Conservation (phyloP, 768 basidiomycete genomes). For the Cystobasidium tubakii region DNA sequence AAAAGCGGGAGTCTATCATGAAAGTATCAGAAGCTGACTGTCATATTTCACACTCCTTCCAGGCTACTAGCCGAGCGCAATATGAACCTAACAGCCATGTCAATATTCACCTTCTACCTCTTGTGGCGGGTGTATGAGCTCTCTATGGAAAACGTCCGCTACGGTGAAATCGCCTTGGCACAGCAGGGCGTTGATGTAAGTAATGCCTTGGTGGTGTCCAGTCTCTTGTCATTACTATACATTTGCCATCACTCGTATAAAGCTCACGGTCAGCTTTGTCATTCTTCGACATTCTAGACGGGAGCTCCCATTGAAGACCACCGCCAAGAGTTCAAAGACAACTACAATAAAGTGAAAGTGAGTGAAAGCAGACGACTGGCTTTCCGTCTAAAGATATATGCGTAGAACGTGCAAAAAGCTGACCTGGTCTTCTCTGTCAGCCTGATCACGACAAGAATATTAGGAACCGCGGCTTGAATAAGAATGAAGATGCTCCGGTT, state of each 20-base stretch:
- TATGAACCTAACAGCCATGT: slow-evolving; percentile 20
- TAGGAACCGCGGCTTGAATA: slow-evolving; percentile 16
- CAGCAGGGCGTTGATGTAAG: slow-evolving; percentile 29
- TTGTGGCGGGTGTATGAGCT: slow-evolving; percentile 27
- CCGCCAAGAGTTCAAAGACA: slow-evolving; percentile 1
- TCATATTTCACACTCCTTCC: neutral
- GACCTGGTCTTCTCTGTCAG: too few relatives aligned
- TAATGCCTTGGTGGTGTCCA: neutral
- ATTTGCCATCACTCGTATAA: neutral
- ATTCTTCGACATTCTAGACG: slow-evolving; percentile 2
- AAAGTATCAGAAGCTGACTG: too few relatives aligned
- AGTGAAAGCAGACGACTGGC: too few relatives aligned
- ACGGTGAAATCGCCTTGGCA: neutral
- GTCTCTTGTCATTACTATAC: too few relatives aligned
- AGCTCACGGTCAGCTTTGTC: neutral
- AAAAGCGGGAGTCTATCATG: neutral
- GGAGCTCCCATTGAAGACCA: slow-evolving; percentile 32
- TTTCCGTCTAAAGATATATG: neutral
- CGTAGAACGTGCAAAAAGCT: neutral
- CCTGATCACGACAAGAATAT: slow-evolving; percentile 27
- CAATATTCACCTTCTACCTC: slow-evolving; percentile 21
- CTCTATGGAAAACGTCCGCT: slow-evolving; percentile 26
- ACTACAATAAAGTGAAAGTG: slow-evolving; percentile 21
- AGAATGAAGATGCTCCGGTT: slow-evolving; percentile 12
- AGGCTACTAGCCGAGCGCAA: slow-evolving; percentile 35